Evolutionary conservation across 2,329 filamentous ascomycete species (phyloP).

Genomic region (Dothiorella sarmentorum): DNA sequence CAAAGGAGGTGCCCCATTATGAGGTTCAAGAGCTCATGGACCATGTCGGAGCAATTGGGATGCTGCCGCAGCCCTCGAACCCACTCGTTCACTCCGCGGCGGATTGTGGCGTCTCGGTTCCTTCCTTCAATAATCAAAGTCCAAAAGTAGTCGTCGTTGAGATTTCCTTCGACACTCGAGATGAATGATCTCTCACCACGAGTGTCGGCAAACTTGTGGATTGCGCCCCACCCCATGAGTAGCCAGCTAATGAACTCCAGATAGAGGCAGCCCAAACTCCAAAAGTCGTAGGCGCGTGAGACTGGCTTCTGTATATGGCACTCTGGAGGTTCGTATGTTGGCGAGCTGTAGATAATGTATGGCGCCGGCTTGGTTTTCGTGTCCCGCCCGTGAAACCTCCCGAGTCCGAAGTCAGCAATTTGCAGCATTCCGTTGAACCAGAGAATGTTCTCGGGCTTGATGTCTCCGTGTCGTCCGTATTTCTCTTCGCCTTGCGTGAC

Average conservation of each 20-base stretch:
- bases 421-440: slow-evolving; percentile 25
- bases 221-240: slow-evolving; percentile 20
- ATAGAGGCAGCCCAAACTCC: slow-evolving; percentile 31
- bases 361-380: slow-evolving; percentile 29
- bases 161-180: accelerated
- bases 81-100: not conserved
- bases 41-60: not conserved
- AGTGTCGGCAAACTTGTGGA: slow-evolving; percentile 13
- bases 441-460: slow-evolving; percentile 40
- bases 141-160: slow-evolving; percentile 14
- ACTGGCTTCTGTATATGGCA: slow-evolving; percentile 28
- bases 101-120: not conserved
- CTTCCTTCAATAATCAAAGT: not conserved
- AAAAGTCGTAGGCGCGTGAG: slow-evolving; percentile 37
- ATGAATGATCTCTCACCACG: not conserved
- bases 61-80: not conserved
- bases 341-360: slow-evolving; percentile 19
- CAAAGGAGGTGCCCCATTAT: not conserved
- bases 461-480: slow-evolving; percentile 35
- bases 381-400: slow-evolving; percentile 32
- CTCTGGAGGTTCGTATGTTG: slow-evolving; percentile 43
- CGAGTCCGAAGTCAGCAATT: slow-evolving; percentile 37
- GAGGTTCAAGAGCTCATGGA: not conserved
- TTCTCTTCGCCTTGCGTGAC: slow-evolving; percentile 12
- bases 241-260: slow-evolving; percentile 30